These are phyloP conservation scores for Vinca major DNA, from an alignment of 305 asterid genomes.

Conservation along the genomic window DNA sequence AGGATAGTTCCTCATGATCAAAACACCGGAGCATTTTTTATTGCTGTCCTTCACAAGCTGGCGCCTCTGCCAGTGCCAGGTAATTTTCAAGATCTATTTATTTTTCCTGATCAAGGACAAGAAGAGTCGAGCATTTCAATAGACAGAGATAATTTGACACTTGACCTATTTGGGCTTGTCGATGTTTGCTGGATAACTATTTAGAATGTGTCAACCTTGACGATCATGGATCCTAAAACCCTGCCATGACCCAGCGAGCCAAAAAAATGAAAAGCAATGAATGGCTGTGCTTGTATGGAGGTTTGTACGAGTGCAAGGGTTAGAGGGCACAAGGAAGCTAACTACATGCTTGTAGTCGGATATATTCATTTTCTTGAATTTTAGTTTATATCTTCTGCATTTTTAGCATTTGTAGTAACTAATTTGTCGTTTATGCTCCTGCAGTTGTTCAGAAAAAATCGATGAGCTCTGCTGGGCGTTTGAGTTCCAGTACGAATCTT, in stretches of 20 bases:
- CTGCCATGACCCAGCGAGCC: background rate
- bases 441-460: constrained; percentile 48
- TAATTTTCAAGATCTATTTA: constrained; percentile 13
- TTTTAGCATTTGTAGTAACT: background rate
- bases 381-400: background rate
- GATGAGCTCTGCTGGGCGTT: constrained; percentile 23
- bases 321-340: background rate
- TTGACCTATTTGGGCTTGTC: background rate
- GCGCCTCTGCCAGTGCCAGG: constrained; percentile 63
- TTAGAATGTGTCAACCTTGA: background rate
- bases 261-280: background rate
- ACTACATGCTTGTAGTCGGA: background rate
- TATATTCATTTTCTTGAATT: background rate
- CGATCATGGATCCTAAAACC: background rate
- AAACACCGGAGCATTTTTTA: constrained; percentile 91
- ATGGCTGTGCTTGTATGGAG: background rate
- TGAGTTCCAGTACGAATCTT: constrained; percentile 21
- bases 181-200: background rate
- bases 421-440: constrained; percentile 14
- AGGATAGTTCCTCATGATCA: constrained; percentile 97
- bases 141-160: background rate
- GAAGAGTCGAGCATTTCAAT: background rate
- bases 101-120: background rate
- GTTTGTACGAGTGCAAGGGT: background rate
- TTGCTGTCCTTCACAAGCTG: constrained; percentile 75